A percentile compares a stretch with the other conserved stretches of the same genome.
phyloP scores from a whole-genome alignment of 495 filamentous ascomycete genomes.

The Evansstolkia leycettana region DNA sequence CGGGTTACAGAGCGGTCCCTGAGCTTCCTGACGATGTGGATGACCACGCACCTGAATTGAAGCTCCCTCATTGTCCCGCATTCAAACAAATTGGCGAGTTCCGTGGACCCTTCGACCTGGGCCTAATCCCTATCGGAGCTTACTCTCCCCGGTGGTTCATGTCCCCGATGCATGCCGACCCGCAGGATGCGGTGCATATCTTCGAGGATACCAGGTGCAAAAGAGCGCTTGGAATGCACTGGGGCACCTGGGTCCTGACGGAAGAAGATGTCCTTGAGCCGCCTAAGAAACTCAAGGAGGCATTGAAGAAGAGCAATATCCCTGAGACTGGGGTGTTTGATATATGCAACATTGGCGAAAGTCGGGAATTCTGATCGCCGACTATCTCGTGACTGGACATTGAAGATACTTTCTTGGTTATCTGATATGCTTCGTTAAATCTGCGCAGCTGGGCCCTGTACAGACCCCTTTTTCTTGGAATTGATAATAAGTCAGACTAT shows the following conservation, averaged over 20 bases:
- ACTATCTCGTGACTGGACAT: no score
- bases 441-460: no score
- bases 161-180: conserved; percentile 77
- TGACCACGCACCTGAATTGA: conserved; percentile 59
- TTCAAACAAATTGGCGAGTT: conserved; percentile 77
- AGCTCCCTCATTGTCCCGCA: conserved; percentile 69
- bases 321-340: conserved; percentile 76
- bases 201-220: conserved; percentile 79
- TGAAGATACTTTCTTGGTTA: no score
- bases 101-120: conserved; percentile 83
- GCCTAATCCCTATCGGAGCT: conserved; percentile 89
- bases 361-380: conserved; percentile 56
- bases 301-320: conserved; percentile 57
- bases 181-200: conserved; percentile 80
- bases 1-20: conserved; percentile 79
- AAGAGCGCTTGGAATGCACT: conserved; percentile 81
- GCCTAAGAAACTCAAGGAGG: conserved; percentile 59
- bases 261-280: conserved; percentile 80
- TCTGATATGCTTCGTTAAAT: no score
- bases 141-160: conserved; percentile 70
- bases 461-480: no score
- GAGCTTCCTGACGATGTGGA: conserved; percentile 49
- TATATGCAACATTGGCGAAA: conserved; percentile 79
- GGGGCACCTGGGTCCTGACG: conserved; percentile 88
- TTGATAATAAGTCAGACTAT: no score